Percentiles rank a stretch among this genome's conserved stretches.
These are phyloP conservation scores for Neofusicoccum sp. DNA, from an alignment of 2,329 filamentous ascomycete species.

Conservation along the genomic window DNA sequence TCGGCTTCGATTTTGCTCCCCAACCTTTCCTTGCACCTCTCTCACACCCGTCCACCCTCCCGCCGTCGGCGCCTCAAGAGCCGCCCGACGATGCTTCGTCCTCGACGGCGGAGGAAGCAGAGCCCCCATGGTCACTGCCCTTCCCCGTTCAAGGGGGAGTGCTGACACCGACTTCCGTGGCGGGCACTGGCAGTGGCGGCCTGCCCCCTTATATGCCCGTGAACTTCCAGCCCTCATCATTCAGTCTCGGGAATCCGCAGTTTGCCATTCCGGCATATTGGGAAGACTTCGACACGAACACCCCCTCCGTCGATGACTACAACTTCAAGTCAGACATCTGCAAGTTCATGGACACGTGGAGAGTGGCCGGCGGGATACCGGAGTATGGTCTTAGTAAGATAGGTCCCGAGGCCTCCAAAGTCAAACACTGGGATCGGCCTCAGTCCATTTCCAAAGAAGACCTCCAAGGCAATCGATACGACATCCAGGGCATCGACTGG, in stretches of 20 bases:
- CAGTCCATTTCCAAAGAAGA: constrained; percentile 34
- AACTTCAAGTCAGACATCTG: constrained; percentile 22
- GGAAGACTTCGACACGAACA: constrained; percentile 20
- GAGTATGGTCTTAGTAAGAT: constrained; percentile 6
- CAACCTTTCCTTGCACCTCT: neutral
- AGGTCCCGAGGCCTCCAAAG: constrained; percentile 9
- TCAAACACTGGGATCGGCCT: constrained; percentile 27
- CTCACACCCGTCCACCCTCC: neutral
- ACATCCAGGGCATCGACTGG: constrained; percentile 45
- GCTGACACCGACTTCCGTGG: neutral
- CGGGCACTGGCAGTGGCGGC: neutral
- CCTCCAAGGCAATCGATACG: constrained; percentile 37
- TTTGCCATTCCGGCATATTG: constrained; percentile 4
- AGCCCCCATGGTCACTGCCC: neutral
- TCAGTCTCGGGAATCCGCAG: constrained; percentile 18
- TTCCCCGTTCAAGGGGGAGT: neutral
- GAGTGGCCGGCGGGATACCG: neutral
- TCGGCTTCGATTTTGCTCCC: neutral
- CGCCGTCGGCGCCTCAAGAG: neutral
- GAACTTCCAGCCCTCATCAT: neutral
- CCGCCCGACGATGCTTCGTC: neutral
- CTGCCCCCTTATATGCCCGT: neutral
- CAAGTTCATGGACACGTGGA: constrained; percentile 23
- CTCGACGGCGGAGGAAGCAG: neutral
- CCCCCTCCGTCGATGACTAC: constrained; percentile 21